These are phyloP conservation scores for Colletotrichum eremochloae DNA, from an alignment of 2,329 filamentous ascomycete genomes.

Conservation along the genomic window DNA sequence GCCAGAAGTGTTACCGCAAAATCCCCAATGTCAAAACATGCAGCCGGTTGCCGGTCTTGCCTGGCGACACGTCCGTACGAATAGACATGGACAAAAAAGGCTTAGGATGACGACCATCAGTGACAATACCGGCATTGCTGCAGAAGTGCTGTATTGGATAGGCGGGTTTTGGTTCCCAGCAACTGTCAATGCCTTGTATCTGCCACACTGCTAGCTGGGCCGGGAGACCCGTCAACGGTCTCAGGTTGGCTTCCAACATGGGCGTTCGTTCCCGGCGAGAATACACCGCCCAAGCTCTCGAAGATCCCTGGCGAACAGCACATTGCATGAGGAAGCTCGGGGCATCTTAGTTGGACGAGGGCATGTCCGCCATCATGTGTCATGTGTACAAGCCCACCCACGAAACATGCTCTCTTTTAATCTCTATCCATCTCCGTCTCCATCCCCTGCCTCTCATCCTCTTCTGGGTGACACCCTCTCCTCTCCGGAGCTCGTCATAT, in stretches of 20 bases:
- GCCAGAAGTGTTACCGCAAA: not conserved
- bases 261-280: not conserved
- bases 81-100: not conserved
- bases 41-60: not conserved
- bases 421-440: not conserved
- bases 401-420: conserved; percentile 4
- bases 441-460: not conserved
- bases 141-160: not conserved
- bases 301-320: conserved; percentile 1
- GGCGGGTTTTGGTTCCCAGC: not conserved
- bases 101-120: not conserved
- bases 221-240: not conserved
- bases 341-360: not conserved
- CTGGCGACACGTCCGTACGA: not conserved
- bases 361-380: not conserved
- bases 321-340: conserved; percentile 22
- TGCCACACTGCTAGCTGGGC: not conserved
- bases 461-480: not conserved
- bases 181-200: conserved; percentile 16
- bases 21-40: not conserved
- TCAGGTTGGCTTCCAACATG: not conserved
- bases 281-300: not conserved
- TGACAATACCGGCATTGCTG: not conserved
- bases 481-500: too few species aligned
- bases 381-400: not conserved